phyloP scores from a whole-genome alignment of 1,284 basidiomycete genomes.

The Tilletia caries region DNA sequence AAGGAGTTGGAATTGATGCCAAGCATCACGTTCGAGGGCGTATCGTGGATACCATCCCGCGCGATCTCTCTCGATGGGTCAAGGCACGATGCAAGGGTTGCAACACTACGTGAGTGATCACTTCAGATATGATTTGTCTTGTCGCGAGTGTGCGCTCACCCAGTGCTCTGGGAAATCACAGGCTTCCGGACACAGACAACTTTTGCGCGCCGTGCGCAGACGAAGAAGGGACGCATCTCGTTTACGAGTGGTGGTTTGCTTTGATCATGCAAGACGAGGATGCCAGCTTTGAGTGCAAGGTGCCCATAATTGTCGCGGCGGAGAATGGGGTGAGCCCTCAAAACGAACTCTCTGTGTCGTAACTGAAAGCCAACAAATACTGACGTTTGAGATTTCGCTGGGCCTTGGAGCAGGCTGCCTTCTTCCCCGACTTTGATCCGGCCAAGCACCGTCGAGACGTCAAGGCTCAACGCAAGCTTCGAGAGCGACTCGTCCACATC shows the following conservation, averaged over 20 bases:
- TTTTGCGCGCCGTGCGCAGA: conserved; percentile 6
- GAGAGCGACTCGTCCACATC: neutral
- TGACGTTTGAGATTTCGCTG: neutral
- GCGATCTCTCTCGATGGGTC: neutral
- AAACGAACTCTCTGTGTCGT: too few species aligned
- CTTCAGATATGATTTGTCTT: too few species aligned
- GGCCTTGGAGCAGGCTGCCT: neutral
- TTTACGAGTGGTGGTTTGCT: conserved; percentile 1
- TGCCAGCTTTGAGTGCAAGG: neutral
- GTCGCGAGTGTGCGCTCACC: too few species aligned
- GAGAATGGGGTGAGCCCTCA: neutral
- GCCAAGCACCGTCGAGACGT: conserved; percentile 3
- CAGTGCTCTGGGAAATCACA: neutral
- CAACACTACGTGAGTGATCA: neutral
- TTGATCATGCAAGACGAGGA: neutral
- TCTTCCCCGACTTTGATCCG: neutral
- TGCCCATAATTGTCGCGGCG: neutral
- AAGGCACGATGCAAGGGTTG: neutral
- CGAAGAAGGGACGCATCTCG: conserved; percentile 6
- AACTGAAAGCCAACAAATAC: too few species aligned
- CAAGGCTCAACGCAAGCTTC: conserved; percentile 8
- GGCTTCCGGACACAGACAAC: neutral
- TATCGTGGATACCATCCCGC: neutral
- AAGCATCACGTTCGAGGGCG: conserved; percentile 7
- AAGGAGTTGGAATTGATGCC: neutral